Evolutionary conservation across 495 filamentous ascomycete species (phyloP).

Genomic region (Neurospora tetrasperma): DNA sequence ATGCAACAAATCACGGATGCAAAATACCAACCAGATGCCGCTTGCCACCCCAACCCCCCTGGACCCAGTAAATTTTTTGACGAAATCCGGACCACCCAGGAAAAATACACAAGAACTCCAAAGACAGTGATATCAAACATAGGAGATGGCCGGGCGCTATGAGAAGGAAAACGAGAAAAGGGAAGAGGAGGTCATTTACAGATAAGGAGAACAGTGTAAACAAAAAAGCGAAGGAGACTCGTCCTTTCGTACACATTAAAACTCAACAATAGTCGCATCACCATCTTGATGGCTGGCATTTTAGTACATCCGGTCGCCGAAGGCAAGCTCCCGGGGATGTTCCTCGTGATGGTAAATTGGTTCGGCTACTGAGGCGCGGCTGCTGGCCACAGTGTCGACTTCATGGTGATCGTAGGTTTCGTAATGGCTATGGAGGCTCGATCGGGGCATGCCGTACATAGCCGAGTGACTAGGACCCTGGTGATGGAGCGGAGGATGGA

Average conservation of each 20-base stretch:
- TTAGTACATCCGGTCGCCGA: constrained; percentile 35
- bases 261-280: background rate
- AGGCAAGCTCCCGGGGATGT: constrained; percentile 26
- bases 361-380: constrained; percentile 21
- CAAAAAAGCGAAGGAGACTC: background rate
- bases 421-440: constrained; percentile 23
- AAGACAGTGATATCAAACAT: background rate
- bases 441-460: constrained; percentile 21
- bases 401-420: constrained; percentile 39
- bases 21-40: background rate
- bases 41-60: background rate
- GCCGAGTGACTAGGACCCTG: constrained; percentile 18
- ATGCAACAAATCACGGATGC: background rate
- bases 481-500: constrained; percentile 5
- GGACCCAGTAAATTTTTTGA: background rate
- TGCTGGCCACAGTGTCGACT: constrained; percentile 25
- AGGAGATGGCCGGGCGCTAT: background rate
- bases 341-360: constrained; percentile 34
- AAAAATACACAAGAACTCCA: background rate
- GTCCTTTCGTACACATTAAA: background rate
- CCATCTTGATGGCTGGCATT: background rate
- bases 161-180: background rate
- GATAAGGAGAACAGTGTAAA: background rate
- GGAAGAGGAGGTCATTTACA: background rate
- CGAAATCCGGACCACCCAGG: background rate